These are phyloP conservation scores for Hymenoscyphus fraxineus DNA, from an alignment of 2,329 filamentous ascomycete genomes.

Conservation along the genomic window DNA sequence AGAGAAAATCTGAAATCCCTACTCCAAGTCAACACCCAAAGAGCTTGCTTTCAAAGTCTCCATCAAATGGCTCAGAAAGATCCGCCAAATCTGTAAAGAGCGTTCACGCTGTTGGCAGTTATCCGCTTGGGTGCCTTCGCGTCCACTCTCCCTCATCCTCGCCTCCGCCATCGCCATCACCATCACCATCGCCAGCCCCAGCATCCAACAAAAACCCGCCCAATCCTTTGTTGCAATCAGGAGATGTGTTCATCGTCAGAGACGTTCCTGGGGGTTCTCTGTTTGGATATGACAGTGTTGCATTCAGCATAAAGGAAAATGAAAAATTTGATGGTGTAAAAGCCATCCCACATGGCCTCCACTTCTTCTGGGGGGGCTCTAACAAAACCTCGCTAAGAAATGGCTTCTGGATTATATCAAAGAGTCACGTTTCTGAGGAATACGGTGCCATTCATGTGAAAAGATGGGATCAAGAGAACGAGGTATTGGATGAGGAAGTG, in stretches of 20 bases:
- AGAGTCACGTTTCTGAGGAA: slow-evolving; percentile 25
- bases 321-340: slow-evolving; percentile 51
- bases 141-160: slow-evolving; percentile 31
- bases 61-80: slow-evolving; percentile 7
- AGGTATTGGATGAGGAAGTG: slow-evolving; percentile 49
- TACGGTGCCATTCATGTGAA: slow-evolving; percentile 40
- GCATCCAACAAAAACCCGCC: slow-evolving; percentile 12
- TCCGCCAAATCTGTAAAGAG: slow-evolving; percentile 35
- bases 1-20: slow-evolving; percentile 16
- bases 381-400: slow-evolving; percentile 47
- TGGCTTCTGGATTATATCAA: slow-evolving; percentile 52
- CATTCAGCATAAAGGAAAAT: slow-evolving; percentile 47
- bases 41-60: slow-evolving; percentile 26
- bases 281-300: slow-evolving; percentile 35
- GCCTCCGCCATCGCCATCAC: slow-evolving; percentile 23
- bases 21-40: slow-evolving; percentile 14
- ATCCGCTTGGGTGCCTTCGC: slow-evolving; percentile 42
- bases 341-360: slow-evolving; percentile 51
- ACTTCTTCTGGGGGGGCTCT: slow-evolving; percentile 58
- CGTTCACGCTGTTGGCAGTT: slow-evolving; percentile 35
- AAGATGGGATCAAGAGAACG: slow-evolving; percentile 55
- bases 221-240: slow-evolving; percentile 32
- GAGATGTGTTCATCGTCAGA: slow-evolving; percentile 51
- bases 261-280: slow-evolving; percentile 41
- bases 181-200: slow-evolving; percentile 22